Evolutionary conservation across 306 rosid genomes (phyloP).

Genomic region (Gastrolobium bilobum): DNA sequence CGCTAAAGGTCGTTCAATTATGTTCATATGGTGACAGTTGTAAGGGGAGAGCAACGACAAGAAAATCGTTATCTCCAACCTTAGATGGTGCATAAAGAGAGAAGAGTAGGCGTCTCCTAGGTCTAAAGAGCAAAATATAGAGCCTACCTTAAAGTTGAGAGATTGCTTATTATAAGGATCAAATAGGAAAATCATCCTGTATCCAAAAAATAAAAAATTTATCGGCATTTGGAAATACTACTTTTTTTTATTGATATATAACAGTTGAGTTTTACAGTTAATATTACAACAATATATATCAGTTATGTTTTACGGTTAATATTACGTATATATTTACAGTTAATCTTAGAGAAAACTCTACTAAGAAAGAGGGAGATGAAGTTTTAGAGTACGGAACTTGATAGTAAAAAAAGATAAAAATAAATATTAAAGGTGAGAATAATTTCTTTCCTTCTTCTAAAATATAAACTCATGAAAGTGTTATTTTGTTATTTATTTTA

Average conservation of each 20-base stretch:
- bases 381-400: no score
- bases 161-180: not conserved
- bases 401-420: no score
- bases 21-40: conserved; percentile 35
- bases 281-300: no score
- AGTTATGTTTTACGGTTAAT: no score
- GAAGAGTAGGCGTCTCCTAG: conserved; percentile 34
- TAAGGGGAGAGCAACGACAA: conserved; percentile 27
- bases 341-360: no score
- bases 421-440: no score
- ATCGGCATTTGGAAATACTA: not conserved
- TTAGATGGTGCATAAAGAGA: conserved; percentile 48
- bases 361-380: no score
- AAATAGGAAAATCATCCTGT: not conserved
- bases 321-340: no score
- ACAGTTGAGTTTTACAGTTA: not conserved
- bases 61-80: conserved; percentile 41
- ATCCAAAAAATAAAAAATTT: not conserved
- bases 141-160: conserved; percentile 28
- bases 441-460: no score
- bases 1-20: conserved; percentile 43
- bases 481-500: no score
- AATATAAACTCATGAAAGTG: no score
- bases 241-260: not conserved
- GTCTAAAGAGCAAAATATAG: conserved; percentile 5